Base-by-base conservation (phyloP, 495 filamentous ascomycete genomes). In the Daldinia vernicosa region DNA sequence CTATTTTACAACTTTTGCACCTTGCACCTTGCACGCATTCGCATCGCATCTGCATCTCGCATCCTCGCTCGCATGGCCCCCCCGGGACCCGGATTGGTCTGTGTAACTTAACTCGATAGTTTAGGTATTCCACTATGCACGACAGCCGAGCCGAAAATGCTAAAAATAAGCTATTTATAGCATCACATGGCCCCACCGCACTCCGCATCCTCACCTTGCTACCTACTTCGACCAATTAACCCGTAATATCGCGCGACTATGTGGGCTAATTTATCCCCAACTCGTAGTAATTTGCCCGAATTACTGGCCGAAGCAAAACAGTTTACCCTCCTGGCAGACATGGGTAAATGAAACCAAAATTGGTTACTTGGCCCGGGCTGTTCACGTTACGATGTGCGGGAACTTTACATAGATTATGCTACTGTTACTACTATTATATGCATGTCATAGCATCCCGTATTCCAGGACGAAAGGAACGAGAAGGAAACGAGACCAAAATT, bases 141-240 rank as follows among this genome's bases (percentile, higher is more conserved):
- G 60, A 69, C 43, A 71, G 55, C 69, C 63, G 69, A 67, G 58
- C 72, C 61, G 17, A 69, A 71, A 69, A 66, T 69, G 74, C 74
- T 78, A 76, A 69, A 71, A 72, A 76, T 76, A 75, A 19, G 69
- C 69, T 78, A 78, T 78, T 75, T 73, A 69, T 78, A 78, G 76
- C 45, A 35, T 47, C 24, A 53, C 5, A 30, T 30, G 32, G 61
- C 60, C 58, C 72, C 70, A 71, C 63, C 58, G 63, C 59, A 66
- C 55, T 33, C 54, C 60, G 63, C 64, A 55, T 47, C 50, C 57
- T 64, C 62, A 68, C 70, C 69, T 75, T 60, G 55, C 60, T 70
- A 28, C 68, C 63, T 6, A 30, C 66, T 66, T 56, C 56, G 43
- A 64, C 69, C 72, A 71, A 75, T 75, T 71, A 71, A 64, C 68